Conservation (phyloP, 805 yeast genomes). For the Nakazawaea populi region DNA sequence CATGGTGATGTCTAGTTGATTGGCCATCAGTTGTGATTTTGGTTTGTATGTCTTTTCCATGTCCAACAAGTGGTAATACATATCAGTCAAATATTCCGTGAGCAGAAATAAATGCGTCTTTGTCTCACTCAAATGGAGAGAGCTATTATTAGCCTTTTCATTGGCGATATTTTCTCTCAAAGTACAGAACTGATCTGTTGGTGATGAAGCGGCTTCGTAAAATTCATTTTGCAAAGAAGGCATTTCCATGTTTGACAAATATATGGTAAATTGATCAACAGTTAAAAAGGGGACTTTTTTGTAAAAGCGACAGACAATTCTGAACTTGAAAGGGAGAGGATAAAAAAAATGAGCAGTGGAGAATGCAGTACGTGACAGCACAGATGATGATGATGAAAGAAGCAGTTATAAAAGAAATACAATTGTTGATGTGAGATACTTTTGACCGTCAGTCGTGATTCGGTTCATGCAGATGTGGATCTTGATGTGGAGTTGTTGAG, state of each 20-base stretch:
- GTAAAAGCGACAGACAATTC: too few relatives aligned
- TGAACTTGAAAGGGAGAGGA: too few relatives aligned
- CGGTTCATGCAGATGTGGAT: too few relatives aligned
- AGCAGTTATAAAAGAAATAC: too few relatives aligned
- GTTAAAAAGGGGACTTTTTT: too few relatives aligned
- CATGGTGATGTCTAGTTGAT: conserved; percentile 16
- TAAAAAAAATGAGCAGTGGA: too few relatives aligned
- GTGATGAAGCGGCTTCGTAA: not conserved
- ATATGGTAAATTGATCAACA: not conserved
- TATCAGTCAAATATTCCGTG: conserved; percentile 10
- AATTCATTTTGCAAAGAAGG: not conserved
- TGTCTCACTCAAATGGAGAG: conserved; percentile 8
- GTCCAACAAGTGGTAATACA: conserved; percentile 17
- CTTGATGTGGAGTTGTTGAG: too few relatives aligned
- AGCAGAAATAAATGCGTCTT: conserved; percentile 10
- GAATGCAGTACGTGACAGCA: too few relatives aligned
- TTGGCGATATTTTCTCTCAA: conserved; percentile 8
- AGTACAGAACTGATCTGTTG: conserved; percentile 11
- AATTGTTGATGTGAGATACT: too few relatives aligned
- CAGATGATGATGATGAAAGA: too few relatives aligned
- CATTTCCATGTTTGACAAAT: not conserved
- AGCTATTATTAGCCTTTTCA: conserved; percentile 3
- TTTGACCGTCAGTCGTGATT: too few relatives aligned
- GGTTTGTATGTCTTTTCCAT: conserved; percentile 24
- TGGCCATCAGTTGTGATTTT: conserved; percentile 14